These are phyloP conservation scores for Hymenoscyphus occultus DNA, from an alignment of 2,329 filamentous ascomycete genomes.

Conservation along the genomic window DNA sequence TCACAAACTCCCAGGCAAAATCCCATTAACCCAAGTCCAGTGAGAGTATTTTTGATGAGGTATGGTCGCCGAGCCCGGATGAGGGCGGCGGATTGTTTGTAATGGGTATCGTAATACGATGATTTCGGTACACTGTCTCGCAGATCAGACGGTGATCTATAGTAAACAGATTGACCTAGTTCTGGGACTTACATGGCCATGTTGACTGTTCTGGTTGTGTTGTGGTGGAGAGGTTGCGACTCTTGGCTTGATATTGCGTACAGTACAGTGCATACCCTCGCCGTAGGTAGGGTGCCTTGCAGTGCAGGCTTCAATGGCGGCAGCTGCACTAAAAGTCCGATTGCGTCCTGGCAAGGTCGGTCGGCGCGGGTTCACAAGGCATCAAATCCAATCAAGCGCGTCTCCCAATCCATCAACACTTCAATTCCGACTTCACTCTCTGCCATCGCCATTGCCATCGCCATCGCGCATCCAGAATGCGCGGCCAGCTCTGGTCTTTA, in stretches of 20 bases:
- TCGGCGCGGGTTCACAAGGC: background rate
- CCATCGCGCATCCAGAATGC: slow-evolving; percentile 21
- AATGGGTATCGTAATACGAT: slow-evolving; percentile 89
- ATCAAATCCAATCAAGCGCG: slow-evolving; percentile 2
- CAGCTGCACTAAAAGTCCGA: background rate
- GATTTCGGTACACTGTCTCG: slow-evolving; percentile 56
- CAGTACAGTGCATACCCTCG: too few species aligned
- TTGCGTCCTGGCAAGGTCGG: too few species aligned
- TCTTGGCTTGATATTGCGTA: background rate
- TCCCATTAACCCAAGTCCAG: slow-evolving; percentile 70
- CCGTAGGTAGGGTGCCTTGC: too few species aligned
- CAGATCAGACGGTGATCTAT: background rate
- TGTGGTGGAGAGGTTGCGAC: slow-evolving; percentile 2
- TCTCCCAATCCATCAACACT: slow-evolving; percentile 10
- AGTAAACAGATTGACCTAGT: background rate
- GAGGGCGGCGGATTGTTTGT: slow-evolving; percentile 82
- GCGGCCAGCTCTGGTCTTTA: slow-evolving; percentile 6
- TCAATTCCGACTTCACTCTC: slow-evolving; percentile 3
- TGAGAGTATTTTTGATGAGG: slow-evolving; percentile 82
- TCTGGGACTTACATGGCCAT: slow-evolving; percentile 32
- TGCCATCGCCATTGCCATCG: slow-evolving; percentile 2
- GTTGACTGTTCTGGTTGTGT: slow-evolving; percentile 17
- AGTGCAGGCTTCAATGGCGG: background rate
- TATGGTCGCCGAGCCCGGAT: slow-evolving; percentile 90
- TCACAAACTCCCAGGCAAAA: slow-evolving; percentile 86